Evolutionary conservation across 495 filamentous ascomycete species (phyloP).

Genomic region (Daldinia loculata): DNA sequence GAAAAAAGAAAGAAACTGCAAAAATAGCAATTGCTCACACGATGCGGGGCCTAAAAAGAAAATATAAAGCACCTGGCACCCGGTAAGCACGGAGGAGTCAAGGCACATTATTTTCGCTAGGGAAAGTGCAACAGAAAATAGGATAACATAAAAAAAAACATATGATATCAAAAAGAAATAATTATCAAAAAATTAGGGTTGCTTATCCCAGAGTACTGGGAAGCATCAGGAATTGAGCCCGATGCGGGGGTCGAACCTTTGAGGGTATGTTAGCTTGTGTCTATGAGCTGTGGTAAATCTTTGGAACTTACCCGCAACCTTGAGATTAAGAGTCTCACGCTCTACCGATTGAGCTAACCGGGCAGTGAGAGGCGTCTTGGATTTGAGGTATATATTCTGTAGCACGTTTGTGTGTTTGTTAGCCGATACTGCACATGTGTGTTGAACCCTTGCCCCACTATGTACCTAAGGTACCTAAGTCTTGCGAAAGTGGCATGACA

Average conservation of each 20-base stretch:
- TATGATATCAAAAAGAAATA: constrained; percentile 16
- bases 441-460: background rate
- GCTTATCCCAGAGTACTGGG: constrained; percentile 27
- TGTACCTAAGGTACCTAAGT: background rate
- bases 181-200: constrained; percentile 15
- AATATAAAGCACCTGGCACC: too few species aligned
- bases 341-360: constrained; percentile 84
- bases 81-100: too few species aligned
- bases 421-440: background rate
- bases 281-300: too few species aligned
- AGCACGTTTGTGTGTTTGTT: background rate
- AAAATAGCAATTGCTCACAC: too few species aligned
- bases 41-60: too few species aligned
- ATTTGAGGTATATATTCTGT: background rate
- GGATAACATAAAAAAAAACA: background rate
- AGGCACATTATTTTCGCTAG: too few species aligned
- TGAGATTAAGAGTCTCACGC: constrained; percentile 85
- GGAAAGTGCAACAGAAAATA: constrained; percentile 6
- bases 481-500: background rate
- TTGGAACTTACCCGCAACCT: constrained; percentile 63
- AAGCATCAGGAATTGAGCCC: constrained; percentile 52
- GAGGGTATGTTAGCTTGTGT: background rate
- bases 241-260: constrained; percentile 53
- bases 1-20: too few species aligned
- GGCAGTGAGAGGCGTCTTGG: constrained; percentile 16